phyloP scores from a whole-genome alignment of 345 rosid genomes.

The Gossypium stocksii region DNA sequence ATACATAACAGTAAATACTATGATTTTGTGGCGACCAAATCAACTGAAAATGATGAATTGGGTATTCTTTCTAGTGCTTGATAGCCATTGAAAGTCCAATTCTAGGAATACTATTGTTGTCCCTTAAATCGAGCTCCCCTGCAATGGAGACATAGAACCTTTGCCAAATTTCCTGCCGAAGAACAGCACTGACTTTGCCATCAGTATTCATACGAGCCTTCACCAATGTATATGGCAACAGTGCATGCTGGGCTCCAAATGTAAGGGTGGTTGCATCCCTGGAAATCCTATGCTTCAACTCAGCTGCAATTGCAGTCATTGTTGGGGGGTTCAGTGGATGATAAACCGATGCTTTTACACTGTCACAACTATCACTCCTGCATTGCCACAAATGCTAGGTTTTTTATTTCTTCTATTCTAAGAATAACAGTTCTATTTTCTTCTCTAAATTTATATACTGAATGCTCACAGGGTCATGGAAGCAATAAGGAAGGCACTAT shows the following conservation, averaged over 20 bases:
- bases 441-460: not conserved
- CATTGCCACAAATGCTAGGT: slow-evolving; percentile 9
- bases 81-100: slow-evolving; percentile 42
- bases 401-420: too few species aligned
- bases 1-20: too few species aligned
- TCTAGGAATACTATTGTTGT: slow-evolving; percentile 29
- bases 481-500: slow-evolving; percentile 27
- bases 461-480: slow-evolving; percentile 46
- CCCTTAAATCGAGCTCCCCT: slow-evolving; percentile 39
- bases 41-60: not conserved
- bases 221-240: slow-evolving; percentile 35
- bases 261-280: slow-evolving; percentile 20
- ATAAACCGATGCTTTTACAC: slow-evolving; percentile 31
- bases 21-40: too few species aligned
- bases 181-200: slow-evolving; percentile 33
- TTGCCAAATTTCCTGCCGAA: slow-evolving; percentile 33
- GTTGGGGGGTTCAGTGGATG: slow-evolving; percentile 27
- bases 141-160: slow-evolving; percentile 30
- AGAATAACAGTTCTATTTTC: too few species aligned
- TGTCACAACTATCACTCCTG: slow-evolving; percentile 45
- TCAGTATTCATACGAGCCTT: slow-evolving; percentile 42
- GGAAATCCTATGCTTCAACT: slow-evolving; percentile 33
- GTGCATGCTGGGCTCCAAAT: slow-evolving; percentile 38
- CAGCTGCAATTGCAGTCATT: slow-evolving; percentile 48
- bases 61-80: slow-evolving; percentile 19